phyloP scores from a whole-genome alignment of 805 yeast species.

The Babjeviella inositovora region DNA sequence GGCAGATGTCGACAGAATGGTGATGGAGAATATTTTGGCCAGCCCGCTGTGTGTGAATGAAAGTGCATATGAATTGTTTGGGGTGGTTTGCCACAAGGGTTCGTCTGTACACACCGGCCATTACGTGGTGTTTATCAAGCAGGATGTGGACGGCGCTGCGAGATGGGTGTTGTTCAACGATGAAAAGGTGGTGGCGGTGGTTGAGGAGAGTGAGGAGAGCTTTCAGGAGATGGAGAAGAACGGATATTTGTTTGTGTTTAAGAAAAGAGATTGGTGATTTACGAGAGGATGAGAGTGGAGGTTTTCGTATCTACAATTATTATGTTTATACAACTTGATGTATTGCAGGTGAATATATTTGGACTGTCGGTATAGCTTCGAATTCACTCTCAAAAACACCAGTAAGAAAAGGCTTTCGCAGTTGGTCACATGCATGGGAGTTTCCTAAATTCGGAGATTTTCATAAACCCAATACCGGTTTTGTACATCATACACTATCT shows the following conservation, averaged over 20 bases:
- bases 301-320: too few relatives aligned
- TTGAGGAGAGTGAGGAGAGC: conserved; percentile 14
- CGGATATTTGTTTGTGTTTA: conserved; percentile 32
- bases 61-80: conserved; percentile 28
- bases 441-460: too few relatives aligned
- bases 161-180: conserved; percentile 78
- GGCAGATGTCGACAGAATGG: conserved; percentile 1
- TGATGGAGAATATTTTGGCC: conserved; percentile 1
- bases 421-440: too few relatives aligned
- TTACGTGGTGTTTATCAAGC: conserved; percentile 63
- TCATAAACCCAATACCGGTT: too few relatives aligned
- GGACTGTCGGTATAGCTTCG: too few relatives aligned
- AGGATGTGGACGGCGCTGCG: conserved; percentile 14
- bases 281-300: too few relatives aligned
- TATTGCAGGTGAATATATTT: too few relatives aligned
- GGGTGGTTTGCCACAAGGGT: conserved; percentile 82
- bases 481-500: too few relatives aligned
- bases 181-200: conserved; percentile 64
- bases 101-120: conserved; percentile 84
- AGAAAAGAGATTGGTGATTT: conserved; percentile 3
- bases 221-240: conserved; percentile 24
- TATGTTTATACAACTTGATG: too few relatives aligned
- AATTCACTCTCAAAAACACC: too few relatives aligned
- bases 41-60: conserved; percentile 3
- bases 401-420: too few relatives aligned